Evolutionary conservation across 208 protist species (phyloP), one percentile per base, ranked within the genome.

Genomic region (Porcisia deanei): DNA sequence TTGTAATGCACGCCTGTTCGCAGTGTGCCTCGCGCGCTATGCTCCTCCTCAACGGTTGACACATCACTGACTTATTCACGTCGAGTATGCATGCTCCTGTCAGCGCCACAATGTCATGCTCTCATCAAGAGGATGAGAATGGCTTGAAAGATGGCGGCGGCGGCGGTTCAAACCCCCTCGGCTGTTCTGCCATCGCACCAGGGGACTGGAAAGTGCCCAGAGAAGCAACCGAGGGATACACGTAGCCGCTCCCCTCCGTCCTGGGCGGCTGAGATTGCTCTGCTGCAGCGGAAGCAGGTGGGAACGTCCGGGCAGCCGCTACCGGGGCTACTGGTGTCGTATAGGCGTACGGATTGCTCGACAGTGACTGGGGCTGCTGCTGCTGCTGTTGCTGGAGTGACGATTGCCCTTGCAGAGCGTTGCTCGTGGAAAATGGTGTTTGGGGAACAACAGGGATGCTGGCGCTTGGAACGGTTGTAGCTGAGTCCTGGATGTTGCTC

Each of bases 71-170:
- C 47, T 14, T 0, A 52, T 52, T 12, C 47, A 52, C 47, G 10
- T 12, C 8, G 57, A 2, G 30, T 30, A 30, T 12, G 20, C 57
- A 30, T 60, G 57, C 57, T 30, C 30, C 63, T 9, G 8, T 5
- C 22, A 34, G n/a, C 16, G 1, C 14, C 47, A 71, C 47, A 8
- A 16, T 58, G 57, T 39, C n/a, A 14, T 54, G n/a, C 16, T n/a
- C 43, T 61, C 54, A 30, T 54, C 14, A 77, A 43, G 58, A 77
- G 6, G 71, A 58, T n/a, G 58, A 60, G 30, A 86, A 86, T 2
- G 78, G 82, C 59, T 80, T 86, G 71, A 86, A 86, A 2, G 82
- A 86, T 39, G 82, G 77, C 14, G 71, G 73, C 34, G 75, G 78
- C 8, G 54, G 77, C 34, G 68, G 49, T 25, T 57, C 70, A 30